These are phyloP conservation scores for Citrus reticulata DNA, from an alignment of 345 rosid genomes.

Conservation along the genomic window DNA sequence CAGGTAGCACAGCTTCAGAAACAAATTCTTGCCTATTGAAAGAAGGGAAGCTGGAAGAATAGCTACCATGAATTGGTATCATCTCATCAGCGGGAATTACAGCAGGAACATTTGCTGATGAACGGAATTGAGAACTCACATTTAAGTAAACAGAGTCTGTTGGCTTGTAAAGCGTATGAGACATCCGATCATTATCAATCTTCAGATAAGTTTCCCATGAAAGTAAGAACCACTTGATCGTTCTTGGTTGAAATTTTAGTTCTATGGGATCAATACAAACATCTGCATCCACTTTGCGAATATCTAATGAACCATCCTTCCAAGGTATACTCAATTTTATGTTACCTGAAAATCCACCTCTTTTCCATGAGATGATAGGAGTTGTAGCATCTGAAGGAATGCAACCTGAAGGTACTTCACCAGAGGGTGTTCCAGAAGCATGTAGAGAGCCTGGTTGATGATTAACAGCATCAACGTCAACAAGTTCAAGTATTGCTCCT, in stretches of 20 bases:
- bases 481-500: constrained; percentile 79
- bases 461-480: constrained; percentile 45
- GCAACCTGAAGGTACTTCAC: constrained; percentile 17
- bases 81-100: constrained; percentile 23
- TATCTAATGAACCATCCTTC: constrained; percentile 89
- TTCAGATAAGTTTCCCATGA: constrained; percentile 50
- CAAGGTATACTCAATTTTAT: constrained; percentile 88
- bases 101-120: constrained; percentile 26
- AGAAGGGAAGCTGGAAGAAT: constrained; percentile 32
- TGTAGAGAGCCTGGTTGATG: constrained; percentile 21
- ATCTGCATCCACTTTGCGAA: constrained; percentile 82
- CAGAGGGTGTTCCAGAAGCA: constrained; percentile 18
- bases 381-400: constrained; percentile 31
- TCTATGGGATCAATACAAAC: constrained; percentile 72
- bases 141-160: constrained; percentile 39
- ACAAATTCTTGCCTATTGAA: constrained; percentile 35
- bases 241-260: constrained; percentile 63
- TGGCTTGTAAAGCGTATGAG: constrained; percentile 21
- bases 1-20: constrained; percentile 47
- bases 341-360: constrained; percentile 82
- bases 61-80: constrained; percentile 17
- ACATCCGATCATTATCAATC: constrained; percentile 25
- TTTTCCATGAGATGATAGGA: constrained; percentile 56
- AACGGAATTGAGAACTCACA: constrained; percentile 39
- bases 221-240: constrained; percentile 61